These are phyloP conservation scores for Aschersonia sp. DNA, from an alignment of 2,329 filamentous ascomycete species.

Conservation along the genomic window DNA sequence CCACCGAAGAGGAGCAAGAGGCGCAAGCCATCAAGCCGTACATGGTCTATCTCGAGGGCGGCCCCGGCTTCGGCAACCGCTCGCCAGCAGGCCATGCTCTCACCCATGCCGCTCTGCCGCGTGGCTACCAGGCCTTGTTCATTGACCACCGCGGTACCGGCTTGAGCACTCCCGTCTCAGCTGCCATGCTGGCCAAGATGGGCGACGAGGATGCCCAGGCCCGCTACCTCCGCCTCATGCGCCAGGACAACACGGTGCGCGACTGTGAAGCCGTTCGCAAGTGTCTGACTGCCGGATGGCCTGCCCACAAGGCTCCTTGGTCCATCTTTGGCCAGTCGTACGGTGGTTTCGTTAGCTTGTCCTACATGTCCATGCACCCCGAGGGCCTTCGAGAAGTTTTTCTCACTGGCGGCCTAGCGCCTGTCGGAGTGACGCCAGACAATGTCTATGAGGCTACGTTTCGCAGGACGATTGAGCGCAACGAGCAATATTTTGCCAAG, in stretches of 20 bases:
- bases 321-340: conserved; percentile 83
- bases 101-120: conserved; percentile 56
- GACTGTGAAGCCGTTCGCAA: conserved; percentile 79
- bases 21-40: conserved; percentile 29
- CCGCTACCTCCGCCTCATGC: conserved; percentile 69
- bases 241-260: conserved; percentile 79
- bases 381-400: conserved; percentile 72
- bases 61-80: conserved; percentile 65
- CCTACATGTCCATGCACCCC: conserved; percentile 71
- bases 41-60: conserved; percentile 70
- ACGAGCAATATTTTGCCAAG: conserved; percentile 68
- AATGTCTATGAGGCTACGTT: conserved; percentile 64
- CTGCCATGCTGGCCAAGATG: conserved; percentile 45
- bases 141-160: conserved; percentile 91
- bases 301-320: conserved; percentile 62
- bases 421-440: conserved; percentile 56
- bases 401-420: conserved; percentile 70
- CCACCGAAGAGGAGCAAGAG: conserved; percentile 15
- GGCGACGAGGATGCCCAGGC: conserved; percentile 46
- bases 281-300: conserved; percentile 55
- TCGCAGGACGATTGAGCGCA: conserved; percentile 54
- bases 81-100: conserved; percentile 61
- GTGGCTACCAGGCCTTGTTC: conserved; percentile 72
- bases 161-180: conserved; percentile 65
- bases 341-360: conserved; percentile 73